Evolutionary conservation across 2,329 filamentous ascomycete species (phyloP).

Genomic region (Alternaria angustiovoidea): DNA sequence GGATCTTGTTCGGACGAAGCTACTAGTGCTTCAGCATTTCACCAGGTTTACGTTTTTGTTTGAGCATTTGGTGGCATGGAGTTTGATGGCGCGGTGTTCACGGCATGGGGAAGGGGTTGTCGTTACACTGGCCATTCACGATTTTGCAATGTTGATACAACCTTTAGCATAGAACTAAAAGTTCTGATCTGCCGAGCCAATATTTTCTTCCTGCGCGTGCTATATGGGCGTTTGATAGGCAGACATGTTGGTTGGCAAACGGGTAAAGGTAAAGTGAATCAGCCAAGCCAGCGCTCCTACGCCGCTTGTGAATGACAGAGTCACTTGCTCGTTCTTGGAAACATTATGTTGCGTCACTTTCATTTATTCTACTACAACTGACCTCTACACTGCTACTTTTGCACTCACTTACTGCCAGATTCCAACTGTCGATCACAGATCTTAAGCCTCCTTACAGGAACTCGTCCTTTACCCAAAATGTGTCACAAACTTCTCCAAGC

Average conservation of each 20-base stretch:
- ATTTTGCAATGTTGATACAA: constrained; percentile 14
- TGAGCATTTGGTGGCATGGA: constrained; percentile 33
- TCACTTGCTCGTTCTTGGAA: background rate
- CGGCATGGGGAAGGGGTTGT: constrained; percentile 20
- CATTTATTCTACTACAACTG: background rate
- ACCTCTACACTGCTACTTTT: background rate
- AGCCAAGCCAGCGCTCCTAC: background rate
- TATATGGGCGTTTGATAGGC: background rate
- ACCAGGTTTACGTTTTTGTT: constrained; percentile 13
- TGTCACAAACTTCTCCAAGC: constrained; percentile 38
- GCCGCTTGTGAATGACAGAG: background rate
- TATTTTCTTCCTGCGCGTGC: background rate
- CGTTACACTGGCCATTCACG: constrained; percentile 8
- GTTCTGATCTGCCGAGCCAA: background rate
- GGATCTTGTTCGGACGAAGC: constrained; percentile 85
- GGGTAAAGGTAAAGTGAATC: background rate
- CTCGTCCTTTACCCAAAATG: constrained; percentile 18
- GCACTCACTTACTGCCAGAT: background rate
- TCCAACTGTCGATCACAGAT: background rate
- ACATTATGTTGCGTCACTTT: background rate
- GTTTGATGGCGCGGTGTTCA: constrained; percentile 26
- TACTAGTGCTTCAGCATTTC: constrained; percentile 31
- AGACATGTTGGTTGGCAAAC: constrained; percentile 3
- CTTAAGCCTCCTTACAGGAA: background rate
- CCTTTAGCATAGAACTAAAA: constrained; percentile 6